These are phyloP conservation scores for Ustilago xerochloae DNA, from an alignment of 1,284 basidiomycete genomes.

Conservation along the genomic window DNA sequence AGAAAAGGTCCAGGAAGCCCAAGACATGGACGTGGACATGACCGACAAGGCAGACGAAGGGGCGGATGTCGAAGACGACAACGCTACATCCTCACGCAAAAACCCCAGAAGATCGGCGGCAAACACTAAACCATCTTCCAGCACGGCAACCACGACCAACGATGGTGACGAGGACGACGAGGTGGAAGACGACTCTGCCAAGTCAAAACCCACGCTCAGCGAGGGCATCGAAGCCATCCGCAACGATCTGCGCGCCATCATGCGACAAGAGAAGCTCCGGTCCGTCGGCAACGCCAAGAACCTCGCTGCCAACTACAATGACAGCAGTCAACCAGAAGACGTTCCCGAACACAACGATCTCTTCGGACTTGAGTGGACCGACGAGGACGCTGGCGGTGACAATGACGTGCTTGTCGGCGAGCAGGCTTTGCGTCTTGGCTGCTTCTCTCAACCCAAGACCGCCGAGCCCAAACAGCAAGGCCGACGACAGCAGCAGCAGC, in stretches of 20 bases:
- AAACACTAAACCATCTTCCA: constrained; percentile 1
- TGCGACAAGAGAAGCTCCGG: constrained; percentile 66
- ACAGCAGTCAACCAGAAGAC: constrained; percentile 52
- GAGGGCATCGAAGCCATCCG: constrained; percentile 60
- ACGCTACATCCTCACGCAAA: constrained; percentile 9
- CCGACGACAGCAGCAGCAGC: constrained; percentile 38
- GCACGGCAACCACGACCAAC: neutral
- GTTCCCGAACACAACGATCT: constrained; percentile 66
- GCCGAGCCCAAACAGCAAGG: constrained; percentile 35
- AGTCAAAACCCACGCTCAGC: constrained; percentile 24
- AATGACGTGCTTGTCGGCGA: constrained; percentile 61
- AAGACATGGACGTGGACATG: constrained; percentile 24
- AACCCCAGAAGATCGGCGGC: constrained; percentile 24
- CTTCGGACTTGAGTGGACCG: constrained; percentile 63
- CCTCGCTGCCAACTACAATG: constrained; percentile 65
- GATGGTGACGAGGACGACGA: neutral
- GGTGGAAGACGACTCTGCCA: neutral
- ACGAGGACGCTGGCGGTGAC: constrained; percentile 33
- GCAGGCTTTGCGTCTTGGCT: constrained; percentile 60
- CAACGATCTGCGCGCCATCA: constrained; percentile 64
- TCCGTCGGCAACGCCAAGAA: constrained; percentile 62
- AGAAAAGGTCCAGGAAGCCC: neutral
- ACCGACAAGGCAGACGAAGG: constrained; percentile 9
- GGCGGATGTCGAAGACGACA: constrained; percentile 7
- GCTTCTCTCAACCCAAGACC: constrained; percentile 54